phyloP scores from a whole-genome alignment of 768 basidiomycete species.

The Omphalotus guepiniiformis region DNA sequence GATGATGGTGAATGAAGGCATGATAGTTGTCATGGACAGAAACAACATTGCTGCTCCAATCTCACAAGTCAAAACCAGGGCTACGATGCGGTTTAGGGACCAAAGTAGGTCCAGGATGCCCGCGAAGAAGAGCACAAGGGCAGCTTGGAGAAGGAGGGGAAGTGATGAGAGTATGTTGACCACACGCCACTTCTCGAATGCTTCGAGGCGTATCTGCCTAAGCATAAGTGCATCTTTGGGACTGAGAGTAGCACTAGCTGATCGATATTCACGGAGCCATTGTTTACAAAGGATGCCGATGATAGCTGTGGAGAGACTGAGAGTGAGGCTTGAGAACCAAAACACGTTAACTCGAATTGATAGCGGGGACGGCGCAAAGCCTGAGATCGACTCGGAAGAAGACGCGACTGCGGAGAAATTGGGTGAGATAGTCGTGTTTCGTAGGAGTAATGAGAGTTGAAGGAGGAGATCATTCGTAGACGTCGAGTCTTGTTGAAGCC shows the following conservation, averaged over 20 bases:
- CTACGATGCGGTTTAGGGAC: slow-evolving; percentile 18
- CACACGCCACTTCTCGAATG: slow-evolving; percentile 25
- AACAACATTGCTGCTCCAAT: slow-evolving; percentile 18
- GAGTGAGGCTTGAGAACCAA: slow-evolving; percentile 10
- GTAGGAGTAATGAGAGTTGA: background rate
- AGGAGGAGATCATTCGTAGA: background rate
- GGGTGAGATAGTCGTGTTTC: background rate
- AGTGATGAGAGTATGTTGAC: slow-evolving; percentile 22
- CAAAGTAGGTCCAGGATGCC: slow-evolving; percentile 26
- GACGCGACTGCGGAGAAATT: background rate
- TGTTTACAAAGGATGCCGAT: slow-evolving; percentile 11
- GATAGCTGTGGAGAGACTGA: slow-evolving; percentile 5
- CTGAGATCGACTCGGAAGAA: background rate
- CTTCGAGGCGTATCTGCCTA: slow-evolving; percentile 26
- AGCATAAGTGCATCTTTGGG: slow-evolving; percentile 17
- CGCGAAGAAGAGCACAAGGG: slow-evolving; percentile 26
- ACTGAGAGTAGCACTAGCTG: slow-evolving; percentile 15
- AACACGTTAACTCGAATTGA: slow-evolving; percentile 11
- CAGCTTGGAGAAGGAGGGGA: slow-evolving; percentile 25
- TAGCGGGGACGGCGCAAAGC: background rate
- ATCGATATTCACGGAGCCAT: slow-evolving; percentile 22
- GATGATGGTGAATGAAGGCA: background rate
- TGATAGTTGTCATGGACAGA: slow-evolving; percentile 17
- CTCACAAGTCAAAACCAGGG: slow-evolving; percentile 15
- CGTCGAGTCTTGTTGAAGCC: slow-evolving; percentile 9